These are phyloP conservation scores for Phaseolus lunatus DNA, from an alignment of 306 rosid species.

Conservation along the genomic window DNA sequence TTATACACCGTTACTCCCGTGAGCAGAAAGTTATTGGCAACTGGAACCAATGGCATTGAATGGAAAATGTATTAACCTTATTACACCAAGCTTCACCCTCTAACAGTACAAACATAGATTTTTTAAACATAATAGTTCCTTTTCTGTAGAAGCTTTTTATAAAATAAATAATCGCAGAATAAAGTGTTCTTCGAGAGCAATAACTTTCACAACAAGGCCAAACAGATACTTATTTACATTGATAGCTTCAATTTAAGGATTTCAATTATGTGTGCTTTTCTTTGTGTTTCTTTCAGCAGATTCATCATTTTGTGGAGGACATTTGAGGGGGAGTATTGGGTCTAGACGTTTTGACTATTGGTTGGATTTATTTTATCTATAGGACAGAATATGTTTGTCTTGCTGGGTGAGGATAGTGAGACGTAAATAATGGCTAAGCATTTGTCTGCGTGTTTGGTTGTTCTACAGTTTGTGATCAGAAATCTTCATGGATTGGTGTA, in stretches of 20 bases:
- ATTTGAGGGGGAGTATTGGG: constrained; percentile 13
- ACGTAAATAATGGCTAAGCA: background rate
- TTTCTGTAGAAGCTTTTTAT: background rate
- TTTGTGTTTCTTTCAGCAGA: background rate
- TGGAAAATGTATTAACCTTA: constrained; percentile 7
- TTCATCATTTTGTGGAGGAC: constrained; percentile 21
- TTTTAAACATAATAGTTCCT: background rate
- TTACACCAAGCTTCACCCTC: too few species aligned
- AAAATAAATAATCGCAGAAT: background rate
- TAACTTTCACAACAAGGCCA: background rate
- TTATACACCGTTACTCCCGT: background rate
- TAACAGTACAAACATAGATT: background rate
- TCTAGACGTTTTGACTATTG: constrained; percentile 7
- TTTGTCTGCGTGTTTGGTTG: constrained; percentile 19
- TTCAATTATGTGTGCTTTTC: background rate
- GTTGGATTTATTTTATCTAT: constrained; percentile 34
- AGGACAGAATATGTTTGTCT: constrained; percentile 22
- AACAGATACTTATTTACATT: background rate
- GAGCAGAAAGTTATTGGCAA: background rate
- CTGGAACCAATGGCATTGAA: constrained; percentile 19
- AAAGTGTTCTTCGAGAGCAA: background rate
- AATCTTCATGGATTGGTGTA: constrained; percentile 7
- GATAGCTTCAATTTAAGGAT: background rate
- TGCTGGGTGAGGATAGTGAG: background rate
- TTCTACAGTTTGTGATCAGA: constrained; percentile 26